These are phyloP conservation scores for Pestalotiopsis sp. DNA, from an alignment of 2,329 filamentous ascomycete species.

Conservation along the genomic window DNA sequence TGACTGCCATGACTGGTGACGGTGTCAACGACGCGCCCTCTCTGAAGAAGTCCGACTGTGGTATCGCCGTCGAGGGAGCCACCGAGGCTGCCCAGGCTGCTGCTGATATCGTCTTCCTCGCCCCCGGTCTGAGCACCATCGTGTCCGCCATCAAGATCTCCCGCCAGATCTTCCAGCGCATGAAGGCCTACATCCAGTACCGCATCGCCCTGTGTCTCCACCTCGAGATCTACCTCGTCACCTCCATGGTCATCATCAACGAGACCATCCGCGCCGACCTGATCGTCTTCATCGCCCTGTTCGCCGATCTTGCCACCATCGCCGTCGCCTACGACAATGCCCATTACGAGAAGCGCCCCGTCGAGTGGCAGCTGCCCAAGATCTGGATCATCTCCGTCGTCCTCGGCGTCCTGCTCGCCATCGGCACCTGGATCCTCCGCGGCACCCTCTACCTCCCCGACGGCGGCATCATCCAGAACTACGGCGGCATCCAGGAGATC, in stretches of 20 bases:
- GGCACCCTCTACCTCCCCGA: conserved; percentile 64
- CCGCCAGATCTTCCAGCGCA: conserved; percentile 69
- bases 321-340: conserved; percentile 74
- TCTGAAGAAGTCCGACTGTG: conserved; percentile 68
- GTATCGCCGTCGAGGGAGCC: conserved; percentile 68
- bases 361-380: conserved; percentile 75
- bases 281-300: conserved; percentile 72
- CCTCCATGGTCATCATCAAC: conserved; percentile 73
- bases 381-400: conserved; percentile 71
- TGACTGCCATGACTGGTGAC: conserved; percentile 74
- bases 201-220: conserved; percentile 69
- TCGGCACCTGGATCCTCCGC: conserved; percentile 68
- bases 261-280: conserved; percentile 68
- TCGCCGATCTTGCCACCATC: conserved; percentile 73
- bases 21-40: conserved; percentile 70
- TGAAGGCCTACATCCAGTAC: conserved; percentile 72
- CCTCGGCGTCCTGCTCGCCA: conserved; percentile 64
- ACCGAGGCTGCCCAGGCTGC: conserved; percentile 67
- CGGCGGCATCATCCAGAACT: conserved; percentile 74
- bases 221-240: conserved; percentile 70
- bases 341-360: conserved; percentile 67
- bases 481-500: conserved; percentile 71
- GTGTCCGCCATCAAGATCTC: conserved; percentile 68
- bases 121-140: conserved; percentile 66
- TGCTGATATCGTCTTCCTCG: conserved; percentile 69